Percentiles rank a stretch among this genome's conserved stretches.
These are phyloP conservation scores for Cephalotrichum gorgonifer DNA, from an alignment of 2,329 filamentous ascomycete genomes.

Conservation along the genomic window DNA sequence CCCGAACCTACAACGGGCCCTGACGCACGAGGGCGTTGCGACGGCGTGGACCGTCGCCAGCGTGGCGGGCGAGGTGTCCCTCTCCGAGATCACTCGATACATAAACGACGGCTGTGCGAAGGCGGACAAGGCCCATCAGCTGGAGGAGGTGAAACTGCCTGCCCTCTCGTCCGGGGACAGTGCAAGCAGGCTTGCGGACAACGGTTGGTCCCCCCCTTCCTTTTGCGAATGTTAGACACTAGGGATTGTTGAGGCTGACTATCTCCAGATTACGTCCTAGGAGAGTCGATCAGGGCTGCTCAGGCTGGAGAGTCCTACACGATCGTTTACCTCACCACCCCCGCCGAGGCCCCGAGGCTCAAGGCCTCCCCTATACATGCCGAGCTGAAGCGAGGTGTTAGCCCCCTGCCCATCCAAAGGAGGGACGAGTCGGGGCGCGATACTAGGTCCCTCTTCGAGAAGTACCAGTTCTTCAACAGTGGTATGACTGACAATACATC, in stretches of 20 bases:
- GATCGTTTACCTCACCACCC: conserved; percentile 59
- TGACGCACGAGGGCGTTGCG: conserved; percentile 21
- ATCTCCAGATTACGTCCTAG: conserved; percentile 38
- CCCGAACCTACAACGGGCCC: conserved; percentile 37
- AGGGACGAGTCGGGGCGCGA: conserved; percentile 26
- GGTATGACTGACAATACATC: conserved; percentile 39
- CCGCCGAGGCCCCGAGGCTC: not conserved
- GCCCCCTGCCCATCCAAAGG: conserved; percentile 17
- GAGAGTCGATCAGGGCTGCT: conserved; percentile 32
- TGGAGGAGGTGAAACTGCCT: conserved; percentile 30
- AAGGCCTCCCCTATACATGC: conserved; percentile 40
- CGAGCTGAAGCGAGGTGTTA: conserved; percentile 58
- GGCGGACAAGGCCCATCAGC: conserved; percentile 22
- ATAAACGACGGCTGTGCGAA: conserved; percentile 36
- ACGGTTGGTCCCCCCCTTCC: conserved; percentile 27
- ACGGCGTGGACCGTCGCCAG: conserved; percentile 42
- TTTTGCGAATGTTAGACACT: not conserved
- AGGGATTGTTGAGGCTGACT: conserved; percentile 5
- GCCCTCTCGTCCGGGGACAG: conserved; percentile 28
- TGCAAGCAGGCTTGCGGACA: conserved; percentile 33
- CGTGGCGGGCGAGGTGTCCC: conserved; percentile 39
- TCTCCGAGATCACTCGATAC: conserved; percentile 28
- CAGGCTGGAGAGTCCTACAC: conserved; percentile 48
- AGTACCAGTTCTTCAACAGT: conserved; percentile 89
- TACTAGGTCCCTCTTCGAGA: conserved; percentile 63